Percentiles rank a stretch among this genome's conserved stretches.
Evolutionary conservation across 352 stramenopile species (phyloP).

Genomic region (Globisporangium cystogenes): DNA sequence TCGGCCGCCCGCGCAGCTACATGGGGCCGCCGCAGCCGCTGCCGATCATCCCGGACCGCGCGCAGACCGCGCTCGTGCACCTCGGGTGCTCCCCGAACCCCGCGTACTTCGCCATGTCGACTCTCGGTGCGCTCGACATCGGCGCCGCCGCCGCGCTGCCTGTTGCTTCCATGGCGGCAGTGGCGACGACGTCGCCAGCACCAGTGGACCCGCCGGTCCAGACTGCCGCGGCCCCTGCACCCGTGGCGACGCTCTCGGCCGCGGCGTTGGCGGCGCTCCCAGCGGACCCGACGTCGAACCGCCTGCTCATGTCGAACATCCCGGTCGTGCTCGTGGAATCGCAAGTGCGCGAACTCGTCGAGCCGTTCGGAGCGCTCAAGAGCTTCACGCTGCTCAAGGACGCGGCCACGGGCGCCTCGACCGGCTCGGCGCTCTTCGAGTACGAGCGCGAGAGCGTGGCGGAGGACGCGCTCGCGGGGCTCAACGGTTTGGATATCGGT

Average conservation of each 20-base stretch:
- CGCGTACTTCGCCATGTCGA: slow-evolving; percentile 41
- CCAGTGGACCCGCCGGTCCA: too few relatives aligned
- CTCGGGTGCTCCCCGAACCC: slow-evolving; percentile 79
- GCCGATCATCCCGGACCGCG: slow-evolving; percentile 52
- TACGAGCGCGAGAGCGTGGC: slow-evolving; percentile 60
- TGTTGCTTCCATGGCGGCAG: too few relatives aligned
- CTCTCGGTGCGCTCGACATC: neutral
- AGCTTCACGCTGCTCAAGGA: slow-evolving; percentile 68
- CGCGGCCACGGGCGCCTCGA: slow-evolving; percentile 31
- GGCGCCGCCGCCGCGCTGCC: too few relatives aligned
- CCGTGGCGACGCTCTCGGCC: neutral
- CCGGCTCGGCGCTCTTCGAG: slow-evolving; percentile 75
- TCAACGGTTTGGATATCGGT: slow-evolving; percentile 77
- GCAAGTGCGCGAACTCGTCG: slow-evolving; percentile 79
- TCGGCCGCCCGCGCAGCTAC: slow-evolving; percentile 79
- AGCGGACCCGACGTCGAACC: slow-evolving; percentile 23
- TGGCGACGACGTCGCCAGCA: too few relatives aligned
- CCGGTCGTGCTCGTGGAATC: slow-evolving; percentile 65
- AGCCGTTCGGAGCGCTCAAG: slow-evolving; percentile 75
- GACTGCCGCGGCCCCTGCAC: too few relatives aligned
- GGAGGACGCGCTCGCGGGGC: slow-evolving; percentile 53
- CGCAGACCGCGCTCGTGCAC: slow-evolving; percentile 76
- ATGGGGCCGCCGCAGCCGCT: slow-evolving; percentile 78
- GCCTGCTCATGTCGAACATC: slow-evolving; percentile 81
- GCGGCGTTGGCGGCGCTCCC: slow-evolving; percentile 5